Evolutionary conservation across 176 grass and related monocot species (phyloP).

Genomic region (Oryza coarctata): DNA sequence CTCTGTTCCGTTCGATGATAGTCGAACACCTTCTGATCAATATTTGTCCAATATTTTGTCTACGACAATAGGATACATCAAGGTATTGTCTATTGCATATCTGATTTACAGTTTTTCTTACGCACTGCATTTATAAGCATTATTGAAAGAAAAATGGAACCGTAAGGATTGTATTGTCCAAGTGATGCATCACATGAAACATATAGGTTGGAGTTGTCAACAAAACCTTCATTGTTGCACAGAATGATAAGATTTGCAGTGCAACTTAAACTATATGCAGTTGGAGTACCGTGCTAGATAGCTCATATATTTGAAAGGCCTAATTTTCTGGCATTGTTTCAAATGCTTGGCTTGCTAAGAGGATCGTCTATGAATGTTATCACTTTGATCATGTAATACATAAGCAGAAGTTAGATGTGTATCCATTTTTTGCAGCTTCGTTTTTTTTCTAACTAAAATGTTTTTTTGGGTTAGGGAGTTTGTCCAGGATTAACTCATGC

Average conservation of each 20-base stretch:
- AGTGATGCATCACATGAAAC: slow-evolving; percentile 11
- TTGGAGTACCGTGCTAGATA: slow-evolving; percentile 10
- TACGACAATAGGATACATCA: slow-evolving; percentile 58
- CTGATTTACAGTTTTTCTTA: slow-evolving; percentile 29
- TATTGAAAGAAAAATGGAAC: slow-evolving; percentile 13
- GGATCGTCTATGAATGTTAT: slow-evolving; percentile 9
- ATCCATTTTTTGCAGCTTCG: slow-evolving; percentile 11
- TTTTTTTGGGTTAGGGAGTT: slow-evolving; percentile 53
- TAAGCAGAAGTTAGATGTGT: not conserved
- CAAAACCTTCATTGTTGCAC: not conserved
- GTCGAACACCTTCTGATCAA: slow-evolving; percentile 27
- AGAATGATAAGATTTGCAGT: slow-evolving; percentile 15
- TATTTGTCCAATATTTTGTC: slow-evolving; percentile 44
- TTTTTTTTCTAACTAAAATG: not conserved
- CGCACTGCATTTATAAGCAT: not conserved
- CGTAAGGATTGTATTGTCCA: not conserved
- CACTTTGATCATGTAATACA: not conserved
- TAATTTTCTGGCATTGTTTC: not conserved
- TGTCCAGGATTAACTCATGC: slow-evolving; percentile 81
- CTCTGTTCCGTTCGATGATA: slow-evolving; percentile 39
- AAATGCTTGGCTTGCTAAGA: slow-evolving; percentile 12
- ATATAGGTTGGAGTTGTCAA: slow-evolving; percentile 1
- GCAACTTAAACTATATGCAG: slow-evolving; percentile 1
- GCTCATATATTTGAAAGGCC: not conserved
- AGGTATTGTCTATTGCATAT: slow-evolving; percentile 48